A percentile compares a stretch with the other conserved stretches of the same genome.
Evolutionary conservation across 495 filamentous ascomycete genomes (phyloP).

Genomic region (Penicillium canariense): DNA sequence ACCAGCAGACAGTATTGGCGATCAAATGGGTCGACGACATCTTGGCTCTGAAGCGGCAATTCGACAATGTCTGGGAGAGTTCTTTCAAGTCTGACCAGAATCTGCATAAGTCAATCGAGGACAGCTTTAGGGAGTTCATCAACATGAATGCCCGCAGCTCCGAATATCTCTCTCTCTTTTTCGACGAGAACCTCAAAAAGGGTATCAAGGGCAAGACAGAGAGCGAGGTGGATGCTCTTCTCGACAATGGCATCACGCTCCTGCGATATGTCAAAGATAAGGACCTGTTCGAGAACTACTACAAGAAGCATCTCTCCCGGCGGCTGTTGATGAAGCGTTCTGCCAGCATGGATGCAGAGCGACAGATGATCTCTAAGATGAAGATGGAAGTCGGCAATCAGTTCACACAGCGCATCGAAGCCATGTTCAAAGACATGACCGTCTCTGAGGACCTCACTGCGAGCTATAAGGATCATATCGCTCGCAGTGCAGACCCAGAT

Average conservation of each 20-base stretch:
- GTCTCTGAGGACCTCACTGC: constrained; percentile 81
- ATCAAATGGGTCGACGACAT: constrained; percentile 97
- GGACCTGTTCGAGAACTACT: constrained; percentile 95
- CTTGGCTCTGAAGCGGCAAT: constrained; percentile 80
- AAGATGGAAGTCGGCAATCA: constrained; percentile 91
- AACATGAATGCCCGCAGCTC: constrained; percentile 79
- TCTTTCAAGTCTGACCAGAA: constrained; percentile 74
- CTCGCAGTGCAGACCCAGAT: constrained; percentile 60
- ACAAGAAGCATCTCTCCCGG: constrained; percentile 93
- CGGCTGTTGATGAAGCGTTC: constrained; percentile 83
- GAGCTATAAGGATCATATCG: constrained; percentile 69
- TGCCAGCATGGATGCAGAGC: constrained; percentile 84
- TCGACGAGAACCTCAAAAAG: constrained; percentile 94
- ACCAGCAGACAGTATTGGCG: constrained; percentile 71
- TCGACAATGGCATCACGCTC: constrained; percentile 87
- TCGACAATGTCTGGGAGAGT: constrained; percentile 68
- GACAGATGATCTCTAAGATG: constrained; percentile 94
- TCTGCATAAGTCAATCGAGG: constrained; percentile 75
- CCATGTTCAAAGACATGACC: constrained; percentile 98
- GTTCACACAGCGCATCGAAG: constrained; percentile 88
- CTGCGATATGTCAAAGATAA: constrained; percentile 86
- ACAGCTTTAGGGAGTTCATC: constrained; percentile 87
- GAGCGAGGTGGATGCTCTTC: constrained; percentile 75
- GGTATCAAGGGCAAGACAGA: constrained; percentile 93
- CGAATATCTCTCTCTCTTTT: constrained; percentile 93